A percentile compares a stretch with the other conserved stretches of the same genome.
These are phyloP conservation scores for Purpureocillium lavendulum DNA, from an alignment of 2,329 filamentous ascomycete genomes.

Conservation along the genomic window DNA sequence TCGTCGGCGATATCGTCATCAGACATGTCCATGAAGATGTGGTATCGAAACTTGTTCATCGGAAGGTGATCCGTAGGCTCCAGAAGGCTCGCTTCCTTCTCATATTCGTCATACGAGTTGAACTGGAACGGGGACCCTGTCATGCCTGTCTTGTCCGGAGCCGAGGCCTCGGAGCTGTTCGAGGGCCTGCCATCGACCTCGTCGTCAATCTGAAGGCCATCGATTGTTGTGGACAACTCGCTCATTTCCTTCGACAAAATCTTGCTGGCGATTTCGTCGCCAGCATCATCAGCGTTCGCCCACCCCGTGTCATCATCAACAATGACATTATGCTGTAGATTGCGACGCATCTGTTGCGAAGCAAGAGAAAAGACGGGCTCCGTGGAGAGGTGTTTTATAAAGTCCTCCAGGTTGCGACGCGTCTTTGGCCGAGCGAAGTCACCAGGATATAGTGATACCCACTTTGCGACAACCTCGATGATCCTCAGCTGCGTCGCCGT, in stretches of 20 bases:
- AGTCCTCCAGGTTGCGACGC: conserved; percentile 61
- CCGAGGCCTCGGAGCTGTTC: conserved; percentile 35
- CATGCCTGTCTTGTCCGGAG: conserved; percentile 28
- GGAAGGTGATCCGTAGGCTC: conserved; percentile 60
- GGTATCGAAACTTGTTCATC: conserved; percentile 80
- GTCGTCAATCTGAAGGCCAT: conserved; percentile 39
- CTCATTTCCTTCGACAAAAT: conserved; percentile 30
- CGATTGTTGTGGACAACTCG: conserved; percentile 32
- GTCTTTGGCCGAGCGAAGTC: conserved; percentile 81
- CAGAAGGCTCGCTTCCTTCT: conserved; percentile 65
- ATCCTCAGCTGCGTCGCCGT: conserved; percentile 77
- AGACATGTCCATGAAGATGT: conserved; percentile 77
- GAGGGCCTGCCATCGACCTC: conserved; percentile 34
- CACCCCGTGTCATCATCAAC: conserved; percentile 91
- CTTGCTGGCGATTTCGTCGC: conserved; percentile 24
- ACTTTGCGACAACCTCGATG: conserved; percentile 76
- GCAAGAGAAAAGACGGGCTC: conserved; percentile 79
- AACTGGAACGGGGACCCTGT: conserved; percentile 44
- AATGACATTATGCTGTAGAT: conserved; percentile 61
- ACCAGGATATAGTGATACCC: conserved; percentile 83
- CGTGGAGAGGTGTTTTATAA: conserved; percentile 65
- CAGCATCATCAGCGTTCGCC: conserved; percentile 67
- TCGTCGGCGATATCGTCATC: conserved; percentile 85
- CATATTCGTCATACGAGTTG: conserved; percentile 68
- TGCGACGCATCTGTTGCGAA: conserved; percentile 74